Evolutionary conservation across 257 asterid species (phyloP).

Genomic region (Ehretia macrophylla): DNA sequence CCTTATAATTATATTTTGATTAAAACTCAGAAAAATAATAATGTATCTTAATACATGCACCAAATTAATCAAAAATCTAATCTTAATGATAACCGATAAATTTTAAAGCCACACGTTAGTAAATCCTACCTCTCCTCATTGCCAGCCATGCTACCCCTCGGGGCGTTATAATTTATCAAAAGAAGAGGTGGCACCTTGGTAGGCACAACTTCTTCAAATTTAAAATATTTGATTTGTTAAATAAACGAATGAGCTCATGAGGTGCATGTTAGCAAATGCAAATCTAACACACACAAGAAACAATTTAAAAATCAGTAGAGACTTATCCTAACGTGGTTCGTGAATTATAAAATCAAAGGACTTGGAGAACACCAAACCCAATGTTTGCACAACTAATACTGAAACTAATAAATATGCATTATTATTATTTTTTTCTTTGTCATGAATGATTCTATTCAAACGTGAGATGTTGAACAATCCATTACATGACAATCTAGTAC

Average conservation of each 20-base stretch:
- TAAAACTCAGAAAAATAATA: too few relatives aligned
- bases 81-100: too few relatives aligned
- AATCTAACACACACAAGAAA: conserved; percentile 23
- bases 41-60: too few relatives aligned
- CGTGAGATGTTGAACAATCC: neutral
- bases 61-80: too few relatives aligned
- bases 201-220: conserved; percentile 19
- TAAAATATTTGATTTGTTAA: neutral
- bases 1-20: too few relatives aligned
- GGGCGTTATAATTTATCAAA: conserved; percentile 20
- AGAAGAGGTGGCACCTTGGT: conserved; percentile 22
- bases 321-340: neutral
- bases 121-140: too few relatives aligned
- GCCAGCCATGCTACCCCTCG: too few relatives aligned
- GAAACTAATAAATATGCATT: conserved; percentile 6
- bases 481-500: neutral
- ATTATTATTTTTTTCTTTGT: neutral
- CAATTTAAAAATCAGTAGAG: neutral
- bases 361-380: neutral
- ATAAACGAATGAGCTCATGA: conserved; percentile 17
- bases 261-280: conserved; percentile 43
- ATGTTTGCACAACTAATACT: neutral
- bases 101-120: too few relatives aligned
- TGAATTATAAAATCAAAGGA: neutral
- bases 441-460: neutral